Percentiles rank a stretch among this genome's conserved stretches.
These are phyloP conservation scores for Cronartium quercuum DNA, from an alignment of 1,284 basidiomycete genomes.

Conservation along the genomic window DNA sequence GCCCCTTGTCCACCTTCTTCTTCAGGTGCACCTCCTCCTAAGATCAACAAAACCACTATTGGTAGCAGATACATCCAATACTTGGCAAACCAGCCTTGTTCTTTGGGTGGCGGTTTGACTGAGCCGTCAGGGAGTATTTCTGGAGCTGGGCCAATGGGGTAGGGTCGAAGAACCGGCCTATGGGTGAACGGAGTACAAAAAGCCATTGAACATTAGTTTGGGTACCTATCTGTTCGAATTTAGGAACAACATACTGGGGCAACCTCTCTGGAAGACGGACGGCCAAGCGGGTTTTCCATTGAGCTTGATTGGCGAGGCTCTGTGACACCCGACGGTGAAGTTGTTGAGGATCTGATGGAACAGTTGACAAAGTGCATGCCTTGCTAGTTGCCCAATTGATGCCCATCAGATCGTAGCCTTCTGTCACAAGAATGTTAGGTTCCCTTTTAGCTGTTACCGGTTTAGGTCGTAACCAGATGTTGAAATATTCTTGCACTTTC, in stretches of 20 bases:
- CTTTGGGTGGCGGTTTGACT: background rate
- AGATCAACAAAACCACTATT: slow-evolving; percentile 53
- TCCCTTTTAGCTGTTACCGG: background rate
- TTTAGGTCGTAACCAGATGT: slow-evolving; percentile 22
- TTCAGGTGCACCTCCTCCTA: slow-evolving; percentile 40
- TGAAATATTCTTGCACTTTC: slow-evolving; percentile 8
- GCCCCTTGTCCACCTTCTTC: slow-evolving; percentile 10
- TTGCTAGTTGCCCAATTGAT: slow-evolving; percentile 20
- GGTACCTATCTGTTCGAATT: background rate
- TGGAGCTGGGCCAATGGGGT: background rate
- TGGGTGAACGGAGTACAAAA: background rate
- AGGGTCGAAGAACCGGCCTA: background rate
- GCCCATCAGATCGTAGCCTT: slow-evolving; percentile 18
- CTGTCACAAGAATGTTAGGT: background rate
- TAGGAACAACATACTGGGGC: background rate
- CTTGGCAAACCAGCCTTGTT: slow-evolving; percentile 52
- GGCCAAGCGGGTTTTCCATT: slow-evolving; percentile 3
- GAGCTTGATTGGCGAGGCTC: background rate
- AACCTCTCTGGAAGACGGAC: slow-evolving; percentile 17
- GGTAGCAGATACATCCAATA: slow-evolving; percentile 77
- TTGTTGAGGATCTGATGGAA: background rate
- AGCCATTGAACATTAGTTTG: background rate
- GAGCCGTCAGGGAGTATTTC: slow-evolving; percentile 21
- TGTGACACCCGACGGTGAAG: background rate
- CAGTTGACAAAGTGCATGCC: background rate